Conservation (phyloP, 768 basidiomycete species). For the Boletus patriciae region DNA sequence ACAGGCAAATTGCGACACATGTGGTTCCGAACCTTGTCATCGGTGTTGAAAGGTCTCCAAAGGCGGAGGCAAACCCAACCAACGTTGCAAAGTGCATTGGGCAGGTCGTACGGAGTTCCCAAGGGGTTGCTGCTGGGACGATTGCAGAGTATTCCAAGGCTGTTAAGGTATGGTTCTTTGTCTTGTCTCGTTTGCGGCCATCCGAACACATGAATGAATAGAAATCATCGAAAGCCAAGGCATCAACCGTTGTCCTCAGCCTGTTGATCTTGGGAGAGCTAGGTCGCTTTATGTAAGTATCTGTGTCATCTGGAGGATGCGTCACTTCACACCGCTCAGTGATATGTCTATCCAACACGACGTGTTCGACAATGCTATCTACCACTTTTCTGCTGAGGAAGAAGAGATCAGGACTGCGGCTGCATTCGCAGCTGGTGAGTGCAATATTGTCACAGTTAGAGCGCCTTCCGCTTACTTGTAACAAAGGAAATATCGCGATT, state of each 20-base stretch:
- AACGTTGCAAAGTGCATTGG: constrained; percentile 89
- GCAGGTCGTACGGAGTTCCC: constrained; percentile 71
- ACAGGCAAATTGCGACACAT: constrained; percentile 78
- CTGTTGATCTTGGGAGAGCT: constrained; percentile 90
- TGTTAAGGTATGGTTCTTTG: constrained; percentile 55
- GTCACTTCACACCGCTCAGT: constrained; percentile 41
- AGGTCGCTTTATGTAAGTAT: constrained; percentile 77
- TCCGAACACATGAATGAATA: constrained; percentile 21
- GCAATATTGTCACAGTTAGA: background rate
- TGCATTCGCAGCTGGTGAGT: constrained; percentile 86
- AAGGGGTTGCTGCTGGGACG: constrained; percentile 73
- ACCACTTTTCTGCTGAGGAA: constrained; percentile 71
- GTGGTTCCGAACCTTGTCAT: constrained; percentile 75
- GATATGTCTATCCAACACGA: constrained; percentile 83
- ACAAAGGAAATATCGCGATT: constrained; percentile 90
- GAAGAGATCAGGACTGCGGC: constrained; percentile 90
- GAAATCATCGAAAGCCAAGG: constrained; percentile 60
- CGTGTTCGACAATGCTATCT: constrained; percentile 73
- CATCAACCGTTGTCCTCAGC: constrained; percentile 74
- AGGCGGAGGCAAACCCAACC: constrained; percentile 50
- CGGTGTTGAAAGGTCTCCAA: constrained; percentile 62
- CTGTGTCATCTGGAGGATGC: background rate
- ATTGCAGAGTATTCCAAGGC: constrained; percentile 83
- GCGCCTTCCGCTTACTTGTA: background rate
- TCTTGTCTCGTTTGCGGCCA: background rate